phyloP scores from a whole-genome alignment of 2,329 filamentous ascomycete genomes.

The Aspergillus pseudoviridinutans region DNA sequence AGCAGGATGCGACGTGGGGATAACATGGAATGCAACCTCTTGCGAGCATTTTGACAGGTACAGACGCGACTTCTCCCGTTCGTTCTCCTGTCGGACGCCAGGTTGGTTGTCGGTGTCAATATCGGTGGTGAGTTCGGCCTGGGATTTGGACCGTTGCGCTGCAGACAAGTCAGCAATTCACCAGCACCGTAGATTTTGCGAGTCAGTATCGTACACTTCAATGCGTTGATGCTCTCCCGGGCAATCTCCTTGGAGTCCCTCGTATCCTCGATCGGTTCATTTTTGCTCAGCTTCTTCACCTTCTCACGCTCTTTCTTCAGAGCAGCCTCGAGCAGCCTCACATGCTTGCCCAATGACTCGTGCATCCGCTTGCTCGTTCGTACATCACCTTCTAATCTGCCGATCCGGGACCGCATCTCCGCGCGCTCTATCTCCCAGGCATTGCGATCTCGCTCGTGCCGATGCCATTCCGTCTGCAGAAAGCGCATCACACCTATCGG shows the following conservation, averaged over 20 bases:
- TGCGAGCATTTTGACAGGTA: slow-evolving; percentile 64
- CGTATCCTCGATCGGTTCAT: slow-evolving; percentile 47
- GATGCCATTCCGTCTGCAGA: slow-evolving; percentile 97
- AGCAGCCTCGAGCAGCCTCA: slow-evolving; percentile 82
- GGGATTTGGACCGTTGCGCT: slow-evolving; percentile 45
- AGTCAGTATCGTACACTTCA: slow-evolving; percentile 32
- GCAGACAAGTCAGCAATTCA: slow-evolving; percentile 6
- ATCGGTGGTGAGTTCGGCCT: slow-evolving; percentile 50
- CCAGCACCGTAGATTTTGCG: neutral
- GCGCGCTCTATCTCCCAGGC: slow-evolving; percentile 98
- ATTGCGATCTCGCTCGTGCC: slow-evolving; percentile 94
- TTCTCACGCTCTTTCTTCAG: slow-evolving; percentile 77
- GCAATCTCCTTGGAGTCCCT: slow-evolving; percentile 45
- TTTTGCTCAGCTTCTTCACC: slow-evolving; percentile 52
- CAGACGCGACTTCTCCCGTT: slow-evolving; percentile 59
- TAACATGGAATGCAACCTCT: slow-evolving; percentile 65
- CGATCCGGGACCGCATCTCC: slow-evolving; percentile 98
- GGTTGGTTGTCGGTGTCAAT: slow-evolving; percentile 36
- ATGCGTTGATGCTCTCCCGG: slow-evolving; percentile 41
- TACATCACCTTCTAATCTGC: slow-evolving; percentile 84
- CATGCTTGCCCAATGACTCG: slow-evolving; percentile 84
- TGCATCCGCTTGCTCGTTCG: slow-evolving; percentile 83
- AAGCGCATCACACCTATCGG: slow-evolving; percentile 91
- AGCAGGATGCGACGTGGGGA: slow-evolving; percentile 59
- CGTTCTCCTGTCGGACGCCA: slow-evolving; percentile 54